These are phyloP conservation scores for Vachellia collinsii DNA, from an alignment of 306 rosid genomes.

Conservation along the genomic window DNA sequence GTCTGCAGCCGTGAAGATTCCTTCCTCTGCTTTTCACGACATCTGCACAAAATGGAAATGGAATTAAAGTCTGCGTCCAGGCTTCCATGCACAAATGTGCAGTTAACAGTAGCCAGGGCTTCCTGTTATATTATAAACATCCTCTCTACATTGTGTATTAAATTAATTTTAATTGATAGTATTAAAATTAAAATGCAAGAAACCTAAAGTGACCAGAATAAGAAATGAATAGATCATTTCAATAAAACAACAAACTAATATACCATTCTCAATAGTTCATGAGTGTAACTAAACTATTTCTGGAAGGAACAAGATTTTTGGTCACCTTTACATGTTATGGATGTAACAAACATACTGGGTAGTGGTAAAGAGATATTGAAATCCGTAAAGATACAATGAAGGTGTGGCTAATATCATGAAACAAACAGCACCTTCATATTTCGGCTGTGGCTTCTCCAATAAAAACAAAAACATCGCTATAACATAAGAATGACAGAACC, in stretches of 20 bases:
- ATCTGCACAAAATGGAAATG: constrained; percentile 44
- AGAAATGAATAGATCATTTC: not conserved
- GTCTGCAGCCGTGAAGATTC: constrained; percentile 92
- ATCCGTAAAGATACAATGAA: no score
- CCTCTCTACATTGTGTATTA: not conserved
- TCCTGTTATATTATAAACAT: not conserved
- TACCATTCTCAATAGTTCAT: not conserved
- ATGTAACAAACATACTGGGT: no score
- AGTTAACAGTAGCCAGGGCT: not conserved
- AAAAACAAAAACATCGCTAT: not conserved
- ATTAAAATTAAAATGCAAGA: not conserved
- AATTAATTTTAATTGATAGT: no score
- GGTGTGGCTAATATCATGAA: not conserved
- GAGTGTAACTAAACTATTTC: not conserved
- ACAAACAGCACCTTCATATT: not conserved
- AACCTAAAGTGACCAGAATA: not conserved
- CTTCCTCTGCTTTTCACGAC: constrained; percentile 98
- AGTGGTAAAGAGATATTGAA: no score
- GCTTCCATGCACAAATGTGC: not conserved
- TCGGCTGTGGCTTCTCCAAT: not conserved
- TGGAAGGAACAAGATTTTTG: not conserved
- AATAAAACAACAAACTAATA: not conserved
- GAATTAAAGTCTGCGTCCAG: not conserved
- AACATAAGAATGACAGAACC: not conserved
- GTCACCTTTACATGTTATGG: not conserved